phyloP scores from a whole-genome alignment of 768 basidiomycete species.

The Lepiota venenata region DNA sequence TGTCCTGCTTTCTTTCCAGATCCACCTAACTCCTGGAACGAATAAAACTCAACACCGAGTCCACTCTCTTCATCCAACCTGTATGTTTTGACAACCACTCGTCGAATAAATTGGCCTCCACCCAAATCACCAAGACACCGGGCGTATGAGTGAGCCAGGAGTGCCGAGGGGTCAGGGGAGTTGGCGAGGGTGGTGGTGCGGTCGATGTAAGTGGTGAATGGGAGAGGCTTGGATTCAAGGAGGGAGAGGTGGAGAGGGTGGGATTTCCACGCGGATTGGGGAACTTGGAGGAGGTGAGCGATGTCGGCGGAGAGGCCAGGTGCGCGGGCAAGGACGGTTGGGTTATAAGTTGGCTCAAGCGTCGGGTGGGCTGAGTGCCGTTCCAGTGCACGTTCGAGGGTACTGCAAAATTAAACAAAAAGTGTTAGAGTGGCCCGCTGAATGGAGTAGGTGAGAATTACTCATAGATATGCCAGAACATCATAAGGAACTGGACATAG shows the following conservation, averaged over 20 bases:
- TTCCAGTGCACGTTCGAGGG: slow-evolving; percentile 55
- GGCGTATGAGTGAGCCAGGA: slow-evolving; percentile 81
- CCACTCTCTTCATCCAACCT: slow-evolving; percentile 48
- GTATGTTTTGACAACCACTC: slow-evolving; percentile 65
- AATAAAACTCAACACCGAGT: slow-evolving; percentile 63
- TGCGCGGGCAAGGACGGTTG: slow-evolving; percentile 61
- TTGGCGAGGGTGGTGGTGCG: slow-evolving; percentile 48
- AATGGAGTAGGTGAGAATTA: too few relatives aligned
- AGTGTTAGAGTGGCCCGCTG: neutral
- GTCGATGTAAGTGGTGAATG: slow-evolving; percentile 48
- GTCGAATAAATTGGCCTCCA: slow-evolving; percentile 71
- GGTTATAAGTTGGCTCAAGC: slow-evolving; percentile 70
- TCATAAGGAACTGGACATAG: slow-evolving; percentile 69
- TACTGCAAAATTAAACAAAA: slow-evolving; percentile 27
- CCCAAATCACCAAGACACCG: slow-evolving; percentile 80
- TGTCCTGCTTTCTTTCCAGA: slow-evolving; percentile 37
- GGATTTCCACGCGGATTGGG: slow-evolving; percentile 48
- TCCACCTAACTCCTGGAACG: slow-evolving; percentile 55
- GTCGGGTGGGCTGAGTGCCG: slow-evolving; percentile 58
- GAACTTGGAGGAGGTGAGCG: slow-evolving; percentile 49
- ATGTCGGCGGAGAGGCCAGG: slow-evolving; percentile 65
- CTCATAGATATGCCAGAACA: slow-evolving; percentile 80
- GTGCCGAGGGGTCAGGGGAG: slow-evolving; percentile 41
- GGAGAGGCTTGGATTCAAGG: slow-evolving; percentile 38
- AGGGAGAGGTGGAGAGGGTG: slow-evolving; percentile 53